Percentiles rank a stretch among this genome's conserved stretches.
These are phyloP conservation scores for Hirsutella rhossiliensis DNA, from an alignment of 2,329 filamentous ascomycete species.

Conservation along the genomic window DNA sequence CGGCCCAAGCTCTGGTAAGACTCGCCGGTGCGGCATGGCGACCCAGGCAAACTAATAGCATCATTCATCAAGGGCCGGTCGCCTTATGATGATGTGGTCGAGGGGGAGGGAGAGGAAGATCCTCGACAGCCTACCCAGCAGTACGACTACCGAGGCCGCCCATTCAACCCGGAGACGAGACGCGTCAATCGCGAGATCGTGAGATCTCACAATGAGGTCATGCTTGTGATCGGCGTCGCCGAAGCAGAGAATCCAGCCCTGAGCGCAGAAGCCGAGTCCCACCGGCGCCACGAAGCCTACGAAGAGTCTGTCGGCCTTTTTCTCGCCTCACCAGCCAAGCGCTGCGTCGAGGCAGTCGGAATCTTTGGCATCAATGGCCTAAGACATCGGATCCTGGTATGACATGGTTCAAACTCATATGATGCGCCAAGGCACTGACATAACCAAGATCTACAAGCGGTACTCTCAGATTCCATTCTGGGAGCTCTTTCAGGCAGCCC, in stretches of 20 bases:
- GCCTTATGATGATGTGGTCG: constrained; percentile 45
- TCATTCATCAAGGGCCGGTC: constrained; percentile 37
- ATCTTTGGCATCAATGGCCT: constrained; percentile 41
- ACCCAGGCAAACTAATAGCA: neutral
- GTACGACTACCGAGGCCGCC: constrained; percentile 44
- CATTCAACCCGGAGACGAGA: constrained; percentile 41
- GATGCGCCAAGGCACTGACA: constrained; percentile 4
- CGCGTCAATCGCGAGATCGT: constrained; percentile 44
- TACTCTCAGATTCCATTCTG: constrained; percentile 38
- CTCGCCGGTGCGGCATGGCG: neutral
- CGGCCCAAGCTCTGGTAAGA: constrained; percentile 42
- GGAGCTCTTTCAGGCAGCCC: constrained; percentile 21
- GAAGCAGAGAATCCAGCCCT: constrained; percentile 37
- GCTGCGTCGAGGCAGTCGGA: constrained; percentile 26
- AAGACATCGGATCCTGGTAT: constrained; percentile 41
- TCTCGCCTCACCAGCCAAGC: constrained; percentile 19
- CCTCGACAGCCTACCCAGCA: constrained; percentile 30
- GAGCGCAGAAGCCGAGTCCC: constrained; percentile 26
- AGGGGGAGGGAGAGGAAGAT: constrained; percentile 32
- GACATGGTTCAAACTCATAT: constrained; percentile 2
- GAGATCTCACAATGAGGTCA: constrained; percentile 50
- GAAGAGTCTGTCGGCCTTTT: constrained; percentile 34
- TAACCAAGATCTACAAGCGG: constrained; percentile 35
- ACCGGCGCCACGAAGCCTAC: constrained; percentile 31
- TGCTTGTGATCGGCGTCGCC: constrained; percentile 50